These are phyloP conservation scores for Danielia reshetovae DNA, from an alignment of 805 yeast genomes.

Conservation along the genomic window DNA sequence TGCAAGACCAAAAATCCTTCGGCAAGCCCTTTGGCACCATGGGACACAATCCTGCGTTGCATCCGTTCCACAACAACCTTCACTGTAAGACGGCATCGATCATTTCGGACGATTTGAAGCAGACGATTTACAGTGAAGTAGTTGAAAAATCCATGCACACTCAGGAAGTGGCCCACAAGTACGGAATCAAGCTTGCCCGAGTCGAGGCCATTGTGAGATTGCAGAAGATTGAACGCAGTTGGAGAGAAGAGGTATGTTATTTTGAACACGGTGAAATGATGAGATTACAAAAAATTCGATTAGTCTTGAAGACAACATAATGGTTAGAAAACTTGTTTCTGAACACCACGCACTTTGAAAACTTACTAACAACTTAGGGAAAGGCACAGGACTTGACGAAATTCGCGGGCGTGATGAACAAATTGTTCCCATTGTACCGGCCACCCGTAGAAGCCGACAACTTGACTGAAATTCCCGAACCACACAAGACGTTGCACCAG, in stretches of 20 bases:
- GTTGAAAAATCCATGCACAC: conserved; percentile 49
- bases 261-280: conserved; percentile 27
- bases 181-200: conserved; percentile 79
- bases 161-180: conserved; percentile 73
- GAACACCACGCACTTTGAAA: conserved; percentile 6
- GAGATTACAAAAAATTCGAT: conserved; percentile 54
- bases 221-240: conserved; percentile 57
- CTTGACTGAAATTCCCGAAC: conserved; percentile 91
- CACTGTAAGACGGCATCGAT: conserved; percentile 64
- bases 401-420: conserved; percentile 61
- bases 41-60: conserved; percentile 32
- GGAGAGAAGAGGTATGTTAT: conserved; percentile 58
- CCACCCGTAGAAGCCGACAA: conserved; percentile 53
- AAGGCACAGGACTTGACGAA: conserved; percentile 52
- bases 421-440: conserved; percentile 73
- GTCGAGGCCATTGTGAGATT: conserved; percentile 83
- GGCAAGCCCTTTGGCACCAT: conserved; percentile 12
- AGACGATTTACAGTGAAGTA: conserved; percentile 55
- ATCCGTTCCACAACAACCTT: conserved; percentile 80
- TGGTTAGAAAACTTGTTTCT: conserved; percentile 46
- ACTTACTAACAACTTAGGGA: conserved; percentile 43
- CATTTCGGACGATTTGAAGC: conserved; percentile 56
- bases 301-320: conserved; percentile 71
- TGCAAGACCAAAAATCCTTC: conserved; percentile 25
- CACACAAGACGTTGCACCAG: conserved; percentile 74